A percentile compares a stretch with the other conserved stretches of the same genome.
Evolutionary conservation across 2,329 filamentous ascomycete species (phyloP).

Genomic region (Emmonsiellopsis sp.): DNA sequence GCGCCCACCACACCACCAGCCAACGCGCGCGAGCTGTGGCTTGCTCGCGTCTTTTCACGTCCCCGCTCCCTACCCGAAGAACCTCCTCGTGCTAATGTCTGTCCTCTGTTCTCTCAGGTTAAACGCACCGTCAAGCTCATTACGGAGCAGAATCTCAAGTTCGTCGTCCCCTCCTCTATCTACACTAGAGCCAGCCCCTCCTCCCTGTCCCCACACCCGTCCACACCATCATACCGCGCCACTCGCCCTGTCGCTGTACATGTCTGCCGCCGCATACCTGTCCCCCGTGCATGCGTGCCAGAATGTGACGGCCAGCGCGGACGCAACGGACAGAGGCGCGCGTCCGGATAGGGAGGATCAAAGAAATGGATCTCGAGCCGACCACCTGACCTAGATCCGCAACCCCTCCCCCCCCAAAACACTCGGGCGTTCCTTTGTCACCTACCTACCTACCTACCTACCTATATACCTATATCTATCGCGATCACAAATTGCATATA

Average conservation of each 20-base stretch:
- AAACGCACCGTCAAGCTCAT: conserved; percentile 88
- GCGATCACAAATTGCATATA: neutral
- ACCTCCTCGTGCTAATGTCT: conserved; percentile 1
- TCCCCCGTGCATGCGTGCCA: neutral
- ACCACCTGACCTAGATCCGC: neutral
- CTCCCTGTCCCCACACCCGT: conserved; percentile 1
- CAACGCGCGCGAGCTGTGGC: neutral
- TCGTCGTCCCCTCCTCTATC: conserved; percentile 33
- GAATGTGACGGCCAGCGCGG: neutral
- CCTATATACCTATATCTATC: neutral
- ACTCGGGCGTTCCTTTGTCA: neutral
- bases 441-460: neutral
- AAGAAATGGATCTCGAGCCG: too few relatives aligned
- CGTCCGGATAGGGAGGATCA: too few relatives aligned
- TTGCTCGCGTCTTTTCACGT: neutral
- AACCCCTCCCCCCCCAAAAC: neutral
- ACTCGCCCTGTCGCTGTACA: neutral
- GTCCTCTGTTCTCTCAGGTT: conserved; percentile 38
- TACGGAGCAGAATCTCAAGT: conserved; percentile 85
- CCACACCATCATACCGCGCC: conserved; percentile 12
- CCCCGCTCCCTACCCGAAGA: neutral
- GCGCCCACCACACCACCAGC: neutral
- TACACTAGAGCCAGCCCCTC: conserved; percentile 1
- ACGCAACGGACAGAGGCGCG: neutral
- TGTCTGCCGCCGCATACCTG: neutral